phyloP scores from a whole-genome alignment of 805 yeast genomes.

The Torulaspora quercuum region DNA sequence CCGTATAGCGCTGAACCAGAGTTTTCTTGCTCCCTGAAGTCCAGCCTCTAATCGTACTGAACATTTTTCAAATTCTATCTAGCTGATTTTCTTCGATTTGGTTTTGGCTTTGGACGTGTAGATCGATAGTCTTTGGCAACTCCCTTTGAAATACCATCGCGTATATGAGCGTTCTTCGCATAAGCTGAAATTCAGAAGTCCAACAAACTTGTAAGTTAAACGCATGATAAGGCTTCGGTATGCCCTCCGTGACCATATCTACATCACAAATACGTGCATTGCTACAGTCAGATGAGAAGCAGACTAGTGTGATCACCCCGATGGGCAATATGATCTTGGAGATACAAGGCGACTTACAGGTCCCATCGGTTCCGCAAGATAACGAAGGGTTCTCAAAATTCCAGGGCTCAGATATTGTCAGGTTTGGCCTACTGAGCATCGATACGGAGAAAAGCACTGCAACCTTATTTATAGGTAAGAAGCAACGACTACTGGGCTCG shows the following conservation, averaged over 20 bases:
- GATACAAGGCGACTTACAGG: conserved; percentile 68
- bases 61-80: conserved; percentile 11
- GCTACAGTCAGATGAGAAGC: conserved; percentile 18
- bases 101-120: neutral
- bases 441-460: conserved; percentile 40
- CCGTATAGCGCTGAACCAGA: conserved; percentile 29
- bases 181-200: too few species aligned
- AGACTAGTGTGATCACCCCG: conserved; percentile 39
- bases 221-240: conserved; percentile 6
- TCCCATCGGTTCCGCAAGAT: conserved; percentile 41
- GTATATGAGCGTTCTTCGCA: neutral
- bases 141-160: conserved; percentile 8
- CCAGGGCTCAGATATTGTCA: conserved; percentile 20
- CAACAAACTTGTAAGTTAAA: neutral
- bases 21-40: conserved; percentile 15
- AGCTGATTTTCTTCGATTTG: neutral
- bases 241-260: conserved; percentile 32
- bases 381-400: conserved; percentile 20
- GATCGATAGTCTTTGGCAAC: too few species aligned
- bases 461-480: conserved; percentile 59
- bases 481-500: conserved; percentile 65
- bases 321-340: conserved; percentile 60
- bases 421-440: conserved; percentile 29
- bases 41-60: conserved; percentile 16
- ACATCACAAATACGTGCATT: conserved; percentile 23